Conservation (phyloP, 495 filamentous ascomycete species). For the Aspergillus baeticus region DNA sequence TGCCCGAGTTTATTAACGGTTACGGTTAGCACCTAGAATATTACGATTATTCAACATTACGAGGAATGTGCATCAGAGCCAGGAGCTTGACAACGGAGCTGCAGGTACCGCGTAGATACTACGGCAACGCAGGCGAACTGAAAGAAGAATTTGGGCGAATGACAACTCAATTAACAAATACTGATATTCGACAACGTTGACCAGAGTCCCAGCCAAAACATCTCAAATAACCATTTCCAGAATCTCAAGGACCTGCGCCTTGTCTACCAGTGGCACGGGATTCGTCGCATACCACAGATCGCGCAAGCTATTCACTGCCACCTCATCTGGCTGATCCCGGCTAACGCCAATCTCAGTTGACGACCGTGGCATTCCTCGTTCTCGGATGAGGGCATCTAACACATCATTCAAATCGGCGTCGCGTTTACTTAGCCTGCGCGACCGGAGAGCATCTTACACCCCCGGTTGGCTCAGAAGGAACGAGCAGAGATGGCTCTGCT, state of each 20-base stretch:
- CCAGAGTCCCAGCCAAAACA: no score
- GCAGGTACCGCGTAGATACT: no score
- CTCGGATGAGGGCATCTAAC: slow-evolving; percentile 52
- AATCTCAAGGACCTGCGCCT: slow-evolving; percentile 55
- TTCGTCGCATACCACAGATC: slow-evolving; percentile 52
- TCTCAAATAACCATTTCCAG: slow-evolving; percentile 44
- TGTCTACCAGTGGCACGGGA: slow-evolving; percentile 46
- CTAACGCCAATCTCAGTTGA: slow-evolving; percentile 56
- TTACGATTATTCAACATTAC: no score
- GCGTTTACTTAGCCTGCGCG: slow-evolving; percentile 32
- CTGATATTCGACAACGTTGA: no score
- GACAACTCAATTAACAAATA: no score
- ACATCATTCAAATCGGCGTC: slow-evolving; percentile 51
- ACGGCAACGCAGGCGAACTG: no score
- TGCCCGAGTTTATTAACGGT: no score
- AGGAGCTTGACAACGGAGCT: no score
- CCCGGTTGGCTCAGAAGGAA: slow-evolving; percentile 47
- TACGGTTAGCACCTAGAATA: no score
- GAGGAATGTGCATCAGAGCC: no score
- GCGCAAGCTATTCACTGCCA: slow-evolving; percentile 52
- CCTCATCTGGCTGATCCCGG: slow-evolving; percentile 46
- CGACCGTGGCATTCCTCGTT: slow-evolving; percentile 55
- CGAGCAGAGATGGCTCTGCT: slow-evolving; percentile 46
- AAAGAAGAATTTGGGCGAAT: no score
- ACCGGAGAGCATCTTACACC: slow-evolving; percentile 41